Conservation (phyloP, 768 basidiomycete species). For the Kwoniella europaea region DNA sequence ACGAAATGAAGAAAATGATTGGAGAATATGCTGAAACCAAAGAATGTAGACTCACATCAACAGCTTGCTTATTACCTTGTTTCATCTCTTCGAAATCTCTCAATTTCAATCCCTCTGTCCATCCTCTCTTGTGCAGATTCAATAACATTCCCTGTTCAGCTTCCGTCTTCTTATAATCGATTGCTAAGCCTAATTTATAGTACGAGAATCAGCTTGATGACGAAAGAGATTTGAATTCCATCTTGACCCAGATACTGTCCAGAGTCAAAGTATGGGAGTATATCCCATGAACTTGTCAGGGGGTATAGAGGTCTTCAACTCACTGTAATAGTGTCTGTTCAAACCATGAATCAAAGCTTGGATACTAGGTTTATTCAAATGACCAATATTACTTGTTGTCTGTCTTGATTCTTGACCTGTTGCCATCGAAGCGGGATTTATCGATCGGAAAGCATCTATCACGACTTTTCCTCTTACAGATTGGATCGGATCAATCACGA, state of each 20-base stretch:
- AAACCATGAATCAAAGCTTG: slow-evolving; percentile 97
- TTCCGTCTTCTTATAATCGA: slow-evolving; percentile 98
- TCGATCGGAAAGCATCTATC: slow-evolving; percentile 97
- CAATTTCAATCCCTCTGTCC: slow-evolving; percentile 95
- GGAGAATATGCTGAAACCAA: not conserved
- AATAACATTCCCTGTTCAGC: slow-evolving; percentile 98
- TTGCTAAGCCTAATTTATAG: slow-evolving; percentile 67
- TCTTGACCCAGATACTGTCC: too few relatives aligned
- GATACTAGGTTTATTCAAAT: slow-evolving; percentile 99
- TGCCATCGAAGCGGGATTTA: slow-evolving; percentile 86
- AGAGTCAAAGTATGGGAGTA: too few relatives aligned
- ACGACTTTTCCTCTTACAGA: slow-evolving; percentile 91
- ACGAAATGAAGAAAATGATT: not conserved
- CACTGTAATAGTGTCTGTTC: slow-evolving; percentile 91
- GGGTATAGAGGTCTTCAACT: slow-evolving; percentile 8
- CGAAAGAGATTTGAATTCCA: too few relatives aligned
- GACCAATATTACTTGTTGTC: slow-evolving; percentile 96
- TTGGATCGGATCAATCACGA: slow-evolving; percentile 98
- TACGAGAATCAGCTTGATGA: too few relatives aligned
- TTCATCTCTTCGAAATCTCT: slow-evolving; percentile 88
- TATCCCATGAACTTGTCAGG: too few relatives aligned
- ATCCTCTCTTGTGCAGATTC: slow-evolving; percentile 98
- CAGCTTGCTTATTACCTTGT: slow-evolving; percentile 84
- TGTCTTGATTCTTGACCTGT: slow-evolving; percentile 93
- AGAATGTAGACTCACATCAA: slow-evolving; percentile 71